Base-by-base conservation (phyloP, 192 early-diverging fungal species). In the Rhizoclosmatium sp. region DNA sequence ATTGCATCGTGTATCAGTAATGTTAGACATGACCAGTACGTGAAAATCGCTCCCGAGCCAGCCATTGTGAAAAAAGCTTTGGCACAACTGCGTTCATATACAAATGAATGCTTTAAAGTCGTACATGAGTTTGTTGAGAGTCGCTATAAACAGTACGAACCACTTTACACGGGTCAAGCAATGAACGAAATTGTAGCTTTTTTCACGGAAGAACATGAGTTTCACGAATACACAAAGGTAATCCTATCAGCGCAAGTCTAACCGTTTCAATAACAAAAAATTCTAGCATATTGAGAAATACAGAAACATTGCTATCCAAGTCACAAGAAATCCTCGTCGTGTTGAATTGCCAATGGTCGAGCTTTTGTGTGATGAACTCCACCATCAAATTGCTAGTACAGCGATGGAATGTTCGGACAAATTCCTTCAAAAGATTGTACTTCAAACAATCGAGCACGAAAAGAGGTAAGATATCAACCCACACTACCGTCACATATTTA, bases 281-380 rank as follows among this genome's bases (percentile, higher is more conserved):
- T 31, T n/a, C 31, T 65, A 89, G 86, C 81, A 90, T 81, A 90
- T 91, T 54, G 85, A 90, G 54, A 83, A 86, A 46, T 90, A 85
- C 70, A 61, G 84, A 2, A 71, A 47, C 0, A 68, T 89, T 7
- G 82, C 86, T 3, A 4, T 75, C 7, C 58, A 83, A 48, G 83
- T 91, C 16, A 78, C 82, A 23, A 71, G 71, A 48, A 82, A 85
- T 51, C 81, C 83, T 1, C 78, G 78, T 39, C 75, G 78, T 19
- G 80, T 89, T 9, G 87, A 89, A 70, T 58, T 91, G 40, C 84
- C 87, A 0, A 81, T 91, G 82, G 79, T 90, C 1, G 87, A 85
- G 59, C 76, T 91, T 2, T 73, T 86, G 64, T 83, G 83, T 44
- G 84, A 87, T 48, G 88, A 90, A 67, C 77, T 91, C 59, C 90